Conservation (phyloP, 2,329 filamentous ascomycete genomes). For the Hortaea werneckii region DNA sequence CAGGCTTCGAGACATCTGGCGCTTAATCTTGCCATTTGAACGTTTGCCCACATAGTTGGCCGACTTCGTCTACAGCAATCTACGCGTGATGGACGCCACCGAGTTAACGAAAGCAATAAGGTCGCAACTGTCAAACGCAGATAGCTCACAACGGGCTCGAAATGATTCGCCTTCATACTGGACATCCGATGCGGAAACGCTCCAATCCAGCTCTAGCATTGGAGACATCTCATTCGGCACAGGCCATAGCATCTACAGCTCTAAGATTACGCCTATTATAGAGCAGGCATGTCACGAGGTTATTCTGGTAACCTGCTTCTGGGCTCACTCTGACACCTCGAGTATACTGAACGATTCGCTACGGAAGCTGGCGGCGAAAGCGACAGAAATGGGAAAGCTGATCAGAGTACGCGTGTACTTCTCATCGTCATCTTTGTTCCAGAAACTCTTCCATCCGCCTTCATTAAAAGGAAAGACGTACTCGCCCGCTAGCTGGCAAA, state of each 20-base stretch:
- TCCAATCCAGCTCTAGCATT: not conserved
- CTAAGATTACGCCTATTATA: conserved; percentile 50
- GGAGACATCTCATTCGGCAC: conserved; percentile 27
- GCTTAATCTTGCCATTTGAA: too few species aligned
- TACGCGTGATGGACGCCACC: too few species aligned
- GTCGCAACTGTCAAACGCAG: too few species aligned
- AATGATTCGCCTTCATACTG: not conserved
- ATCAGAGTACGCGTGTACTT: conserved; percentile 64
- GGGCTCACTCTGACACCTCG: conserved; percentile 57
- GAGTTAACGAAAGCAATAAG: too few species aligned
- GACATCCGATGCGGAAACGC: not conserved
- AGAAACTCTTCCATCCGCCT: conserved; percentile 66
- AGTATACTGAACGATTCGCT: conserved; percentile 49
- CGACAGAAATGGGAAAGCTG: conserved; percentile 20
- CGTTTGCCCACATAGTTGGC: too few species aligned
- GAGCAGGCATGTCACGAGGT: conserved; percentile 52
- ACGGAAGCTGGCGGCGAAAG: conserved; percentile 45
- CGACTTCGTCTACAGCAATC: too few species aligned
- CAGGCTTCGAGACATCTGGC: too few species aligned
- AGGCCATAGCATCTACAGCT: conserved; percentile 32
- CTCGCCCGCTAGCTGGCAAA: conserved; percentile 47
- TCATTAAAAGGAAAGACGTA: conserved; percentile 54
- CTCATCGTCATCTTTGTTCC: conserved; percentile 60
- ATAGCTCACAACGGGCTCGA: too few species aligned
- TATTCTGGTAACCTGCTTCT: conserved; percentile 74